A percentile compares a stretch with the other conserved stretches of the same genome.
These are phyloP conservation scores for Sonneratia alba DNA, from an alignment of 345 rosid species.

Conservation along the genomic window DNA sequence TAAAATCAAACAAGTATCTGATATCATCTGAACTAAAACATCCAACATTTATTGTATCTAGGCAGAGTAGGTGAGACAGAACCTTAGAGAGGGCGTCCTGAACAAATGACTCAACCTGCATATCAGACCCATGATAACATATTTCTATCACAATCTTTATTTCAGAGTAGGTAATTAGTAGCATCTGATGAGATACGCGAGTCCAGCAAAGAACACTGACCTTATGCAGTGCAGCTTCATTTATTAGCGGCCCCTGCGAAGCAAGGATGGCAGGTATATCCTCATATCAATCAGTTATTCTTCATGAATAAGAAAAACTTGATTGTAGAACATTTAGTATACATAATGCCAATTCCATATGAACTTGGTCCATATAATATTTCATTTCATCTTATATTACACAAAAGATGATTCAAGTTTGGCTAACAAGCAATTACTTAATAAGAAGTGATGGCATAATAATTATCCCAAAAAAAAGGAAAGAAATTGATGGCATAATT, in stretches of 20 bases:
- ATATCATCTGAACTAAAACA: slow-evolving; percentile 8
- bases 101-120: slow-evolving; percentile 78
- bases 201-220: slow-evolving; percentile 24
- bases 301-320: slow-evolving; percentile 5
- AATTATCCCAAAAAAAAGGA: too few species aligned
- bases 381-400: background rate
- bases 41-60: background rate
- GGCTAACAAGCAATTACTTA: background rate
- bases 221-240: slow-evolving; percentile 87
- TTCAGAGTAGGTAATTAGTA: background rate
- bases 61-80: slow-evolving; percentile 13
- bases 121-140: slow-evolving; percentile 12
- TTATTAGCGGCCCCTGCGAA: slow-evolving; percentile 88
- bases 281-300: background rate
- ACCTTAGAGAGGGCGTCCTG: slow-evolving; percentile 90
- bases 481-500: background rate
- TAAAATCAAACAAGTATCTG: slow-evolving; percentile 48
- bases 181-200: background rate
- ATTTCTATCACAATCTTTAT: slow-evolving; percentile 3
- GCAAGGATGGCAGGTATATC: slow-evolving; percentile 10
- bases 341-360: slow-evolving; percentile 10
- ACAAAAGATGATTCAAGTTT: background rate
- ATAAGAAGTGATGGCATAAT: too few species aligned
- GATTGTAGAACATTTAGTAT: slow-evolving; percentile 40
- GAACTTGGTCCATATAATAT: background rate